Percentiles rank a stretch among this genome's conserved stretches.
These are phyloP conservation scores for Starmerella apicola DNA, from an alignment of 805 yeast genomes.

Conservation along the genomic window DNA sequence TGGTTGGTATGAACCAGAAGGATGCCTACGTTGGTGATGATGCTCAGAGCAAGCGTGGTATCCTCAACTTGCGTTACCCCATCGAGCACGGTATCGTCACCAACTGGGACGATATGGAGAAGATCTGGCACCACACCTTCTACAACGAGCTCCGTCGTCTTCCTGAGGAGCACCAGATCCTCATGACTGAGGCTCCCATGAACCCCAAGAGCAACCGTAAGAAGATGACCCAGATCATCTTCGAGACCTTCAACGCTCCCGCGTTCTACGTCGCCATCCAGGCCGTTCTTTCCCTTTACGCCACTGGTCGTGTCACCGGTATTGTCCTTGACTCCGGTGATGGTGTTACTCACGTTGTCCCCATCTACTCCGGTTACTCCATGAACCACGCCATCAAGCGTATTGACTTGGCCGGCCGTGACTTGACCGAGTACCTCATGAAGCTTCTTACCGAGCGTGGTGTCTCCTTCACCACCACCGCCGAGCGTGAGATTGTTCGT, in stretches of 20 bases:
- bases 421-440: constrained; percentile 97
- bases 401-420: constrained; percentile 99
- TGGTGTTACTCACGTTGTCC: constrained; percentile 99
- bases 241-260: constrained; percentile 98
- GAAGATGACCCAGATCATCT: constrained; percentile 99
- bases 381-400: constrained; percentile 97
- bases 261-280: constrained; percentile 98
- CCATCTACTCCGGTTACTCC: constrained; percentile 99
- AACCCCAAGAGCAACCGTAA: constrained; percentile 99
- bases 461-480: constrained; percentile 95
- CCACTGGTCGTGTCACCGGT: constrained; percentile 99
- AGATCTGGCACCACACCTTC: constrained; percentile 99
- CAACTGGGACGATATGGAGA: constrained; percentile 99
- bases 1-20: constrained; percentile 99
- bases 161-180: constrained; percentile 99
- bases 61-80: constrained; percentile 95
- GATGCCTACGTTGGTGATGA: constrained; percentile 99
- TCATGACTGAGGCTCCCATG: constrained; percentile 99
- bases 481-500: constrained; percentile 92
- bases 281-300: constrained; percentile 95
- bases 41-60: constrained; percentile 99
- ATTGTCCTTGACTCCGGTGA: constrained; percentile 99
- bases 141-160: constrained; percentile 99
- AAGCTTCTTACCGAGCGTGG: constrained; percentile 98
- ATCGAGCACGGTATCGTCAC: constrained; percentile 99